phyloP scores from a whole-genome alignment of 345 rosid species.

The Lagerstroemia speciosa region DNA sequence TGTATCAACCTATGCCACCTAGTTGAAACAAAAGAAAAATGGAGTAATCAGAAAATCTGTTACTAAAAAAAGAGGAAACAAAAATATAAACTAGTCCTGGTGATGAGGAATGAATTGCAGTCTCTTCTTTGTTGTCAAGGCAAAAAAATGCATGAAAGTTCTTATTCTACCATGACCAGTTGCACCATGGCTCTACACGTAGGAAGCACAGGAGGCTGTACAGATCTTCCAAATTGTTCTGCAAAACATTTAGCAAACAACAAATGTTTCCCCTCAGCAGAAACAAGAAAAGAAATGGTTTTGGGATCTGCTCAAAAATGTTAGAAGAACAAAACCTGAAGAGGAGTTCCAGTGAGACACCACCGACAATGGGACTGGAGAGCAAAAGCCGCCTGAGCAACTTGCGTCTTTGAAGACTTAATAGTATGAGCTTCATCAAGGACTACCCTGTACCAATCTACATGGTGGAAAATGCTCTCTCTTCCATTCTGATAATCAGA shows the following conservation, averaged over 20 bases:
- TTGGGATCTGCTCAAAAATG: not conserved
- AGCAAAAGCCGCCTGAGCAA: constrained; percentile 43
- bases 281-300: not conserved
- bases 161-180: constrained; percentile 49
- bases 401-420: constrained; percentile 41
- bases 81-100: not conserved
- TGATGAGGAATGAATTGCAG: too few relatives aligned
- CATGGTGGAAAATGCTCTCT: constrained; percentile 41
- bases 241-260: constrained; percentile 10
- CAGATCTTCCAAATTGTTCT: constrained; percentile 63
- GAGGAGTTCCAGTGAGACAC: constrained; percentile 72
- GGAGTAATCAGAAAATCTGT: constrained; percentile 1
- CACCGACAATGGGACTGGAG: constrained; percentile 55
- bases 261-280: not conserved
- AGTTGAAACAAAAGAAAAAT: not conserved
- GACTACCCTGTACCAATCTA: constrained; percentile 59
- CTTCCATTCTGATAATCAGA: constrained; percentile 24
- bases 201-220: constrained; percentile 65
- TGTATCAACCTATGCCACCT: constrained; percentile 69
- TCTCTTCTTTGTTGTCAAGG: not conserved
- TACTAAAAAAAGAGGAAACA: not conserved
- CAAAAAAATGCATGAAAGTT: not conserved
- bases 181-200: constrained; percentile 72
- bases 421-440: constrained; percentile 73
- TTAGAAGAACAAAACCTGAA: constrained; percentile 29